Evolutionary conservation across 305 asterid genomes (phyloP).

Genomic region (Fraxinus greggii): DNA sequence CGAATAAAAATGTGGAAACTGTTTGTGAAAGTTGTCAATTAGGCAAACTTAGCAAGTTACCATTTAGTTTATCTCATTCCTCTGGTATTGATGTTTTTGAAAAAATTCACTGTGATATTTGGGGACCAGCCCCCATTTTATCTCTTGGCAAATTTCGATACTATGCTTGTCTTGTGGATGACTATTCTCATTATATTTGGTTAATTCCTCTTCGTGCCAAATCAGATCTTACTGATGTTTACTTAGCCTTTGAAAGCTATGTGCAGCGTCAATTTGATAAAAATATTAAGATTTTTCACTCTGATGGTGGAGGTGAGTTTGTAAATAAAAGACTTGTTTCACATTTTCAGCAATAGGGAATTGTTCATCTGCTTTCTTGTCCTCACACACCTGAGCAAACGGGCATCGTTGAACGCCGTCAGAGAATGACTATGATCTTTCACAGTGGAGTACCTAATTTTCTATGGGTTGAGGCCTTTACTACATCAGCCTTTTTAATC

Average conservation of each 20-base stretch:
- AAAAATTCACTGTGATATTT: slow-evolving; percentile 5
- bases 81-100: background rate
- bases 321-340: background rate
- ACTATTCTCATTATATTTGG: background rate
- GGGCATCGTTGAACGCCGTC: background rate
- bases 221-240: background rate
- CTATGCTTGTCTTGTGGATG: slow-evolving; percentile 9
- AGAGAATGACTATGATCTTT: background rate
- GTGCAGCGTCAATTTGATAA: background rate
- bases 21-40: background rate
- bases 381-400: background rate
- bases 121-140: background rate
- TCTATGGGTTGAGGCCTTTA: background rate
- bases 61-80: background rate
- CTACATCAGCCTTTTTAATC: background rate
- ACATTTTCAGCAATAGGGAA: background rate
- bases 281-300: slow-evolving; percentile 10
- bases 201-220: background rate
- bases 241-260: background rate
- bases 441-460: background rate
- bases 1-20: background rate
- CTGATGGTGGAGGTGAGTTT: slow-evolving; percentile 13
- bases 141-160: background rate
- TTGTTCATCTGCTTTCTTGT: background rate
- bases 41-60: background rate